Percentiles rank a stretch among this genome's conserved stretches.
Conservation (phyloP, 208 protist genomes). For the Naegleria gruberi region DNA sequence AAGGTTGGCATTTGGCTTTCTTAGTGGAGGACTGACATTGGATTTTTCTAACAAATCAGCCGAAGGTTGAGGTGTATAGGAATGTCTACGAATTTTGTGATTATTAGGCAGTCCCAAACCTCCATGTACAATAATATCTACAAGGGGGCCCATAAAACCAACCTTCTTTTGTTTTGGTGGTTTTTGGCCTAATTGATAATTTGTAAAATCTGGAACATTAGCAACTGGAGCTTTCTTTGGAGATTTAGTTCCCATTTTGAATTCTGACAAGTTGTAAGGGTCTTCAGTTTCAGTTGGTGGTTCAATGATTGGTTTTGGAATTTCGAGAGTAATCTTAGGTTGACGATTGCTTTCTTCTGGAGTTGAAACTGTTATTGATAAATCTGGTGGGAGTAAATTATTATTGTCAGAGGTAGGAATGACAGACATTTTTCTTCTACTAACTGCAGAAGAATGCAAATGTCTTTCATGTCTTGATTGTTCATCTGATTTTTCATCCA, state of each 20-base stretch:
- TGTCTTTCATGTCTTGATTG: no score
- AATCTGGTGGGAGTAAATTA: background rate
- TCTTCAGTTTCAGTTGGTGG: background rate
- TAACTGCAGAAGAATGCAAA: no score
- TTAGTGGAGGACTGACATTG: background rate
- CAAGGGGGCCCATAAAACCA: background rate
- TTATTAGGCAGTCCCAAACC: background rate
- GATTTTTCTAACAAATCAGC: background rate
- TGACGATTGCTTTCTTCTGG: background rate
- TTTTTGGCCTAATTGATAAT: background rate
- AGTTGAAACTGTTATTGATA: background rate
- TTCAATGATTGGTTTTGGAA: background rate
- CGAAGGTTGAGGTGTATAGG: background rate
- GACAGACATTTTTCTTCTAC: no score
- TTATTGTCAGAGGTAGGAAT: no score
- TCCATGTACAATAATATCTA: background rate
- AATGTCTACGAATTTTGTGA: background rate
- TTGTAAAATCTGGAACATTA: background rate
- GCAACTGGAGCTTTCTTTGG: background rate
- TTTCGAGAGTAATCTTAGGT: background rate
- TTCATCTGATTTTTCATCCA: no score
- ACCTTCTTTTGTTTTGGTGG: background rate
- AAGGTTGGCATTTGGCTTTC: background rate
- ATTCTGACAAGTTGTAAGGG: background rate
- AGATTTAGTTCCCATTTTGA: background rate